phyloP scores from a whole-genome alignment of 2,329 filamentous ascomycete species.

The Pyrenochaeta sp. region DNA sequence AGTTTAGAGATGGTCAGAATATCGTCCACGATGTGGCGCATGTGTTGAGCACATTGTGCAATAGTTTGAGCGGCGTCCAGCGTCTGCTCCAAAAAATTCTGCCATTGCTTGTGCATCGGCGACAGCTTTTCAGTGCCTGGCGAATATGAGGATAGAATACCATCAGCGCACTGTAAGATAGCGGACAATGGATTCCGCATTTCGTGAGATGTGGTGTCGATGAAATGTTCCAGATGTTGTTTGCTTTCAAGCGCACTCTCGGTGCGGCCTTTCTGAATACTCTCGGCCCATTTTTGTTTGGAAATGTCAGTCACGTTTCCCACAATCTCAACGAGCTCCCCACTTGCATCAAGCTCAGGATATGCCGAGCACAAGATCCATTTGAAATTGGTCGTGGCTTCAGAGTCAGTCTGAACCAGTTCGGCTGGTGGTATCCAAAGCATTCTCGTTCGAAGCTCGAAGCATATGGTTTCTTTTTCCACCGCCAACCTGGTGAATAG shows the following conservation, averaged over 20 bases:
- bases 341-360: constrained; percentile 28
- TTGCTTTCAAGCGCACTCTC: constrained; percentile 42
- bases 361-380: constrained; percentile 44
- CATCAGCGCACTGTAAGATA: constrained; percentile 54
- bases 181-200: constrained; percentile 55
- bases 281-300: constrained; percentile 47
- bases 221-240: constrained; percentile 44
- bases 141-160: constrained; percentile 38
- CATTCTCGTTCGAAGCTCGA: constrained; percentile 49
- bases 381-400: constrained; percentile 21
- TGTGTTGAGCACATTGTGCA: constrained; percentile 53
- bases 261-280: constrained; percentile 39
- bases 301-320: constrained; percentile 49
- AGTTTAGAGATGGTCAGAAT: constrained; percentile 56
- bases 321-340: constrained; percentile 39
- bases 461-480: constrained; percentile 41
- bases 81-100: constrained; percentile 28
- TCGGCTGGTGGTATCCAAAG: constrained; percentile 40
- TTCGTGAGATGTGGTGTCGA: constrained; percentile 49
- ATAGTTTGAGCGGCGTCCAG: constrained; percentile 52
- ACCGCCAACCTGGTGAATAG: constrained; percentile 41
- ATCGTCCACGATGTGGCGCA: constrained; percentile 58
- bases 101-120: constrained; percentile 15
- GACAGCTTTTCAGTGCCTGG: constrained; percentile 9
- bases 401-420: constrained; percentile 12